A percentile compares a stretch with the other conserved stretches of the same genome.
Evolutionary conservation across 768 basidiomycete genomes (phyloP).

Genomic region (Trametes cinnabarina): DNA sequence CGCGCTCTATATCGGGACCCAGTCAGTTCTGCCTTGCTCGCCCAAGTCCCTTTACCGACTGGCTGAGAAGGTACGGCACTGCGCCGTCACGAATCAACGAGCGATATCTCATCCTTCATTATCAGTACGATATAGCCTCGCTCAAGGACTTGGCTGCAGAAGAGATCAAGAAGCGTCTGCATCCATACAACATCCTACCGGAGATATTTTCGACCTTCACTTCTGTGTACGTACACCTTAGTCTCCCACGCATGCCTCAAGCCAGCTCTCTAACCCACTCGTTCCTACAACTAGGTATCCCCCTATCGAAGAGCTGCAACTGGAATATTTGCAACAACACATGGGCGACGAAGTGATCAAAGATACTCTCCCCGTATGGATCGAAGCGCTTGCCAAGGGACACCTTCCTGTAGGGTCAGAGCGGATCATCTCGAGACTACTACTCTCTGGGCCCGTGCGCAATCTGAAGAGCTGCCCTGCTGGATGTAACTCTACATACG

Average conservation of each 20-base stretch:
- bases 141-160: not conserved
- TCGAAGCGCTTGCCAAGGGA: not conserved
- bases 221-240: not conserved
- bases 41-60: slow-evolving; percentile 30
- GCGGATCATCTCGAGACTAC: not conserved
- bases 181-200: not conserved
- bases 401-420: not conserved
- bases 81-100: not conserved
- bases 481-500: not conserved
- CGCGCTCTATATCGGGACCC: not conserved
- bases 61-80: slow-evolving; percentile 21
- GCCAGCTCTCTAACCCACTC: too few relatives aligned
- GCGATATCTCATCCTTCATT: not conserved
- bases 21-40: slow-evolving; percentile 17
- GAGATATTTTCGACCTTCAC: slow-evolving; percentile 4
- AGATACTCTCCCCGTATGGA: not conserved
- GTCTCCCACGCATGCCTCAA: too few relatives aligned
- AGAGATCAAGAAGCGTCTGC: not conserved
- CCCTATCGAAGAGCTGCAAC: not conserved
- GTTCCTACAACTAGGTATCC: not conserved
- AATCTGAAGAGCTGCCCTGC: not conserved
- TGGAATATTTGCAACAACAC: slow-evolving; percentile 1
- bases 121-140: too few relatives aligned
- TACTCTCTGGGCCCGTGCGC: not conserved
- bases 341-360: not conserved